Percentiles rank a stretch among this genome's conserved stretches.
phyloP scores from a whole-genome alignment of 2,329 filamentous ascomycete species.

The Colletotrichum somersetense region DNA sequence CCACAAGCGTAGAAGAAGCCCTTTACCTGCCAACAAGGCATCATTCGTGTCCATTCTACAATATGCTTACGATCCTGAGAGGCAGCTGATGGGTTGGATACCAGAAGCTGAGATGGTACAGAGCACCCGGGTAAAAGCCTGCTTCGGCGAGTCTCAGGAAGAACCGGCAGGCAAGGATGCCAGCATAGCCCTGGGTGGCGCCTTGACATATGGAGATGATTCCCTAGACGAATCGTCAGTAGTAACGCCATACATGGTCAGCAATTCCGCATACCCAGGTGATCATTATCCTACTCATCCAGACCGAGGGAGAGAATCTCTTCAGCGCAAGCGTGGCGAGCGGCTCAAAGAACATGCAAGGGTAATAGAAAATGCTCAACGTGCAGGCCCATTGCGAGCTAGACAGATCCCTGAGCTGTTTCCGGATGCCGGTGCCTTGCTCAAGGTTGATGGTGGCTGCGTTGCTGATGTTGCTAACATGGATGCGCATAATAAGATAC shows the following conservation, averaged over 20 bases:
- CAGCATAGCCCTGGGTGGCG: slow-evolving; percentile 45
- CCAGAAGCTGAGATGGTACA: slow-evolving; percentile 50
- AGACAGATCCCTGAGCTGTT: slow-evolving; percentile 44
- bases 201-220: slow-evolving; percentile 45
- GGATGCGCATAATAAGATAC: slow-evolving; percentile 46
- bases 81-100: slow-evolving; percentile 50
- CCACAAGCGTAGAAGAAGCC: slow-evolving; percentile 51
- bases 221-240: slow-evolving; percentile 24
- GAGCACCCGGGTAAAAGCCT: slow-evolving; percentile 48
- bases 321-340: slow-evolving; percentile 45
- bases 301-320: slow-evolving; percentile 43
- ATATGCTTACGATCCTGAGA: slow-evolving; percentile 46
- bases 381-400: slow-evolving; percentile 47
- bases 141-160: slow-evolving; percentile 48
- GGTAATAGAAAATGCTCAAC: slow-evolving; percentile 46
- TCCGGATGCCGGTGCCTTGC: slow-evolving; percentile 45
- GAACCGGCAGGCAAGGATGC: slow-evolving; percentile 47
- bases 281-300: slow-evolving; percentile 47
- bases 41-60: not conserved
- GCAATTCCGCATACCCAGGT: slow-evolving; percentile 42
- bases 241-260: no score
- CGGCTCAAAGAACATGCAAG: slow-evolving; percentile 47
- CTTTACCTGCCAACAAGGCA: slow-evolving; percentile 23
- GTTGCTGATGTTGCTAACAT: slow-evolving; percentile 47
- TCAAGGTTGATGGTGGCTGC: slow-evolving; percentile 48